Evolutionary conservation across 2,329 filamentous ascomycete species (phyloP), one percentile per base, ranked within the genome.

Genomic region (Aspergillus alliaceus): DNA sequence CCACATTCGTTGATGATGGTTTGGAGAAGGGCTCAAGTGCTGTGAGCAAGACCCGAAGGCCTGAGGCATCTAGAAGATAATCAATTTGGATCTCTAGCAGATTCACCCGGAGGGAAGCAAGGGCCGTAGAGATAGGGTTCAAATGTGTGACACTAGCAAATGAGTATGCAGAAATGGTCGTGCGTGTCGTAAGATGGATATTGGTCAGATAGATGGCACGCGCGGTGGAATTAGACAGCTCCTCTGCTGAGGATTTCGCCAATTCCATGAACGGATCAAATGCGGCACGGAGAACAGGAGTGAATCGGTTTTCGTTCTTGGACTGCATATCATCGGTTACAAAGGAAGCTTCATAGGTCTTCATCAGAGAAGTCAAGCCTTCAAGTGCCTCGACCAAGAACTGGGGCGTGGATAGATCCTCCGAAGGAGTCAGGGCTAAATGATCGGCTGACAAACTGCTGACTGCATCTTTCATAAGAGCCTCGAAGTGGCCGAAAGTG

Each of bases 201-300:
- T 82, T 82, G 51, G 77, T 73, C 52, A 75, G 72, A 68, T 80
- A 81, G 57, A 80, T 76, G 22, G 86, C 83, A 46, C 81, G 70
- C 2, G 69, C 66, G 12, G 71, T 73, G n/a, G 65, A 39, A 37
- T 76, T 68, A 24, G 72, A 61, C n/a, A 78, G 58, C 22, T 73
- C 69, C 22, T 70, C 66, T 0, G 73, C 81, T 8, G 83, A 81
- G 0, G 88, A 87, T 1, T 82, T 71, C 3, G 80, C 74, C 44
- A 95, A 78, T 14, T 84, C 80, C 44, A 98, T 78, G 74, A 95
- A 97, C 0, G 95, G 93, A 64, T 96, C 90, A 34, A 98, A 86
- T 0, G 91, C 88, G 66, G 93, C 90, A 39, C 82, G 80, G 18
- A 97, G 79, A 20, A 96, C 86, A 6, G 86, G 83, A 47, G 90